Conservation (phyloP, 495 filamentous ascomycete species). For the Tuber brumale region DNA sequence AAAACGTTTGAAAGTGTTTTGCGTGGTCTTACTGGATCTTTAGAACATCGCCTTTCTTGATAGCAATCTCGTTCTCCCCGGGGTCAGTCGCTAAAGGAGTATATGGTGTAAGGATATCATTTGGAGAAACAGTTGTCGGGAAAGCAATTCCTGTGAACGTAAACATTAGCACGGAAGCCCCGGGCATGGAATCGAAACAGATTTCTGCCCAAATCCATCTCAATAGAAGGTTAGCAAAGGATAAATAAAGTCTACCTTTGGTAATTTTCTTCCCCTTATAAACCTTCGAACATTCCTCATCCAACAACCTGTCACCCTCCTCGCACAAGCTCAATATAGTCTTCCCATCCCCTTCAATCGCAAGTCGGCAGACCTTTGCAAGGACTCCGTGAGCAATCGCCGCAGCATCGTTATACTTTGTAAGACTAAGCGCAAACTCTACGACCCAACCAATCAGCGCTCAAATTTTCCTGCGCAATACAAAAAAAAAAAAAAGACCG, state of each 20-base stretch:
- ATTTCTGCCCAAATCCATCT: background rate
- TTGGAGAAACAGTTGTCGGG: slow-evolving; percentile 92
- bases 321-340: slow-evolving; percentile 91
- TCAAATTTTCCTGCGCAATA: background rate
- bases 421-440: slow-evolving; percentile 88
- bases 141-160: slow-evolving; percentile 65
- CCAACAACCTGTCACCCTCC: slow-evolving; percentile 88
- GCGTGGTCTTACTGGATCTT: slow-evolving; percentile 65
- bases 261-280: slow-evolving; percentile 85
- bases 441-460: slow-evolving; percentile 18
- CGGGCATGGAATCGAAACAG: background rate
- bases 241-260: slow-evolving; percentile 58
- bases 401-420: slow-evolving; percentile 96
- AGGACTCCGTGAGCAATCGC: slow-evolving; percentile 92
- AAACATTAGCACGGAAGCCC: slow-evolving; percentile 30
- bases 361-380: slow-evolving; percentile 73
- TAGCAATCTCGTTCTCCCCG: slow-evolving; percentile 67
- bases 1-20: background rate
- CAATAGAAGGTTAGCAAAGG: background rate
- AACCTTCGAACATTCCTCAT: slow-evolving; percentile 88
- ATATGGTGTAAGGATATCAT: slow-evolving; percentile 91
- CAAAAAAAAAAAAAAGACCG: background rate
- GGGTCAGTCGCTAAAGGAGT: slow-evolving; percentile 80
- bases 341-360: slow-evolving; percentile 61
- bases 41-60: slow-evolving; percentile 77